Percentiles rank a stretch among this genome's conserved stretches.
Evolutionary conservation across 352 stramenopile species (phyloP).

Genomic region (Pythium volutum): DNA sequence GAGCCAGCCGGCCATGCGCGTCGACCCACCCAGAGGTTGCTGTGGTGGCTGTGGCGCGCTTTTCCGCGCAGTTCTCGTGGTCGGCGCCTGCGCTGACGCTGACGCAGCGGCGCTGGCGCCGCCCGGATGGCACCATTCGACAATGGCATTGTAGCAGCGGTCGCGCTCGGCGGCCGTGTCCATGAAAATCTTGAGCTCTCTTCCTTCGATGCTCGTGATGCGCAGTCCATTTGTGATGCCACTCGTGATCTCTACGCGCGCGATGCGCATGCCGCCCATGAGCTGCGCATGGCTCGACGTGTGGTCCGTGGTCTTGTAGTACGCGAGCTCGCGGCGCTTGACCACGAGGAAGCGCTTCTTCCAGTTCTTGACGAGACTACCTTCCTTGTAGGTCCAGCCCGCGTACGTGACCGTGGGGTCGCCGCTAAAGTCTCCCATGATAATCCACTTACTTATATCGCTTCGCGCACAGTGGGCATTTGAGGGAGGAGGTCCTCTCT

Average conservation of each 20-base stretch:
- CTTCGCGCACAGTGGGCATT: neutral
- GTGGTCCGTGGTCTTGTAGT: conserved; percentile 62
- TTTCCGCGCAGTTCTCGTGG: too few species aligned
- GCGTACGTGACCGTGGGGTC: conserved; percentile 56
- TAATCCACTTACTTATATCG: neutral
- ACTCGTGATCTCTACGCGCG: conserved; percentile 53
- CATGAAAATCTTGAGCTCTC: conserved; percentile 79
- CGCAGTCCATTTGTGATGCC: conserved; percentile 77
- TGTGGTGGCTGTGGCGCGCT: too few species aligned
- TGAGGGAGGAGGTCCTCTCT: neutral
- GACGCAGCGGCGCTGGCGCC: neutral
- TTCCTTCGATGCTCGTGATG: conserved; percentile 57
- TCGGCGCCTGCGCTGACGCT: neutral
- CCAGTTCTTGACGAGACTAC: conserved; percentile 76
- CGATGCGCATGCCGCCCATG: conserved; percentile 64
- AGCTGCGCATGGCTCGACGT: conserved; percentile 54
- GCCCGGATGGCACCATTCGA: conserved; percentile 23
- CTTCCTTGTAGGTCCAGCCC: conserved; percentile 78
- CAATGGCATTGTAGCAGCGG: conserved; percentile 68
- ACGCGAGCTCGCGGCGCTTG: conserved; percentile 67
- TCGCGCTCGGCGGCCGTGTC: conserved; percentile 68
- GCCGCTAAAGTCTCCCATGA: neutral
- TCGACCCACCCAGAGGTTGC: neutral
- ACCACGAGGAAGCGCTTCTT: conserved; percentile 85
- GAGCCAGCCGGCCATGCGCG: conserved; percentile 43